Percentiles rank a stretch among this genome's conserved stretches.
These are phyloP conservation scores for Claviceps paspali DNA, from an alignment of 2,329 filamentous ascomycete genomes.

Conservation along the genomic window DNA sequence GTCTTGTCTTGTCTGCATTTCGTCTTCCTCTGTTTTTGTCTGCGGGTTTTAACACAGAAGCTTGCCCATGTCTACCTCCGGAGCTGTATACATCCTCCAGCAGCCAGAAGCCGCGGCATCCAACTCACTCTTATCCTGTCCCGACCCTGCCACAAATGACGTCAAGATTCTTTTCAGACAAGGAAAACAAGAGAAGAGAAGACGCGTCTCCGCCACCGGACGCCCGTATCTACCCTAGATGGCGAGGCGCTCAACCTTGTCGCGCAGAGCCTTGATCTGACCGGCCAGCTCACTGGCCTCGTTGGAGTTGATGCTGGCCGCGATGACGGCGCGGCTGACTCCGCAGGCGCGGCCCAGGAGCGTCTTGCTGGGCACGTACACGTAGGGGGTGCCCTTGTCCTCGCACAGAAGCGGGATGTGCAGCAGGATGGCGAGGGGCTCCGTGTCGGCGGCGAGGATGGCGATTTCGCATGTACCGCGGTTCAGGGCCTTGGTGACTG, in stretches of 20 bases:
- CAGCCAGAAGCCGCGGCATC: no score
- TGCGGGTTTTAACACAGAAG: no score
- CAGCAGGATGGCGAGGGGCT: slow-evolving; percentile 73
- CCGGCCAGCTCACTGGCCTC: slow-evolving; percentile 74
- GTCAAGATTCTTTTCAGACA: not conserved
- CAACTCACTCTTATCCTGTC: no score
- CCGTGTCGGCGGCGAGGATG: slow-evolving; percentile 77
- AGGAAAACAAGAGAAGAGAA: not conserved
- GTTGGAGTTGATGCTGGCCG: slow-evolving; percentile 79
- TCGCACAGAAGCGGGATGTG: slow-evolving; percentile 82
- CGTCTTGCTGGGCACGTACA: slow-evolving; percentile 64
- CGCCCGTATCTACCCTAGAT: slow-evolving; percentile 45
- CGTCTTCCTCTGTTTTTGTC: no score
- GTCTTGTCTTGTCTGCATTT: no score
- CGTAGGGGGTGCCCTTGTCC: slow-evolving; percentile 53
- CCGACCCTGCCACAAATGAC: no score
- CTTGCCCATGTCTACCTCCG: no score
- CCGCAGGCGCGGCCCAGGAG: slow-evolving; percentile 80
- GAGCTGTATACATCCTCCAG: no score
- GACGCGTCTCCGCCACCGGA: no score
- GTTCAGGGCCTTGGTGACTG: slow-evolving; percentile 69
- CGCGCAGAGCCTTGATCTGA: slow-evolving; percentile 79
- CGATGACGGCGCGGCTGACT: slow-evolving; percentile 77
- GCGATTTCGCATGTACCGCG: slow-evolving; percentile 82
- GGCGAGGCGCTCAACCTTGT: slow-evolving; percentile 90